A percentile compares a stretch with the other conserved stretches of the same genome.
These are phyloP conservation scores for Dendrobium officinale DNA, from an alignment of 106 monocot genomes.

Conservation along the genomic window DNA sequence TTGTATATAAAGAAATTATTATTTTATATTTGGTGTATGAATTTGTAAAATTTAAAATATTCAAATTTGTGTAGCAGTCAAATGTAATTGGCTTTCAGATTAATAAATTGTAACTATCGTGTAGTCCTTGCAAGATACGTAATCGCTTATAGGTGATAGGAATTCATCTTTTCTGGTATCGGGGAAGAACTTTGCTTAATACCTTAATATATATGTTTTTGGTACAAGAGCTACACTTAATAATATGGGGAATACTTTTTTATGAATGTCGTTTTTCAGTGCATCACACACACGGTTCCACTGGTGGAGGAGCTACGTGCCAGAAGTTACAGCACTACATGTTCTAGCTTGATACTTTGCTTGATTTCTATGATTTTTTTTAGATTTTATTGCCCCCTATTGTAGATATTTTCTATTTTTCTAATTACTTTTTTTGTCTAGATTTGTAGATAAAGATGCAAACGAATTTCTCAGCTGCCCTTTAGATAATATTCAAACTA, in stretches of 20 bases:
- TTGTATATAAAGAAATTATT: too few relatives aligned
- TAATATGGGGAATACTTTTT: slow-evolving; percentile 68
- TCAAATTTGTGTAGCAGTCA: too few relatives aligned
- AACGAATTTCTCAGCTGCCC: slow-evolving; percentile 70
- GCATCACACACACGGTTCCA: slow-evolving; percentile 40
- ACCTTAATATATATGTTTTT: neutral
- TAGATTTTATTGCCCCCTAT: neutral
- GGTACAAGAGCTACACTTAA: slow-evolving; percentile 43
- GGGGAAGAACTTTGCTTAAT: neutral
- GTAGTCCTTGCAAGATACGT: too few relatives aligned
- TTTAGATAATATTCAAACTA: slow-evolving; percentile 28
- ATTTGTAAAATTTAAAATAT: too few relatives aligned
- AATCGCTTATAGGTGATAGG: too few relatives aligned
- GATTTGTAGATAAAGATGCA: slow-evolving; percentile 33
- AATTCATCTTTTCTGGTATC: too few relatives aligned
- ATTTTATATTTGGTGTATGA: too few relatives aligned
- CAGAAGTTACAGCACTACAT: slow-evolving; percentile 13
- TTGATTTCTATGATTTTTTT: neutral
- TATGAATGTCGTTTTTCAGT: slow-evolving; percentile 50
- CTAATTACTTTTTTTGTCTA: neutral
- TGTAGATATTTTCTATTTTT: slow-evolving; percentile 3
- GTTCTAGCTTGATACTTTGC: slow-evolving; percentile 12
- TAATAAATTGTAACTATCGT: too few relatives aligned
- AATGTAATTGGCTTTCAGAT: too few relatives aligned
- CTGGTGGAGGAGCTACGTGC: slow-evolving; percentile 35